phyloP scores from a whole-genome alignment of 73 alveolate species.

The Effrenium voratum region DNA sequence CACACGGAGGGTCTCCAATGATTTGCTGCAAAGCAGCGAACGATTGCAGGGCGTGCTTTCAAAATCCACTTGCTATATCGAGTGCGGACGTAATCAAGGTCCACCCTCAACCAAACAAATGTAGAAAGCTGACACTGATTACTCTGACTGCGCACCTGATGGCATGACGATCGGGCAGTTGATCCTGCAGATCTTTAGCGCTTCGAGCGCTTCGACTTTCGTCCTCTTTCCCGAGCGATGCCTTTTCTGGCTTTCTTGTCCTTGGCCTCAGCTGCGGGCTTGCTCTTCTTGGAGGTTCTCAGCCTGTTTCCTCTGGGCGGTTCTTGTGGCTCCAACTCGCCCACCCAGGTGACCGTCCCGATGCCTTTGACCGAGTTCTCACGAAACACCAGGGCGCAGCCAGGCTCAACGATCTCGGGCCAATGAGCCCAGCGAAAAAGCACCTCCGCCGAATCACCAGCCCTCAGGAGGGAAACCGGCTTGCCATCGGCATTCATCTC shows the following conservation, averaged over 20 bases:
- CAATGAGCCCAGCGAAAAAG: constrained; percentile 70
- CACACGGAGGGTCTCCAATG: too few relatives aligned
- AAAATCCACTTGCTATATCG: not conserved
- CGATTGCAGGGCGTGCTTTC: not conserved
- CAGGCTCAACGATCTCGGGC: constrained; percentile 81
- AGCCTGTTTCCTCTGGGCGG: not conserved
- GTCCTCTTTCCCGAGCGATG: not conserved
- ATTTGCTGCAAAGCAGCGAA: not conserved
- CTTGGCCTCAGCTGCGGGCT: not conserved
- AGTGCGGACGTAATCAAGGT: not conserved
- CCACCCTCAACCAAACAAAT: not conserved
- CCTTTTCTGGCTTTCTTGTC: constrained; percentile 9
- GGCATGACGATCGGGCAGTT: not conserved
- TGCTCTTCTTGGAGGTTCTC: not conserved
- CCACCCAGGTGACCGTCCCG: constrained; percentile 91
- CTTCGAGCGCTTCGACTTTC: constrained; percentile 65
- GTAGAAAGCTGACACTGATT: not conserved
- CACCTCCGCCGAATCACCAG: constrained; percentile 72
- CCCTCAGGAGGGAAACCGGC: constrained; percentile 26
- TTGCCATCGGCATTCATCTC: constrained; percentile 46
- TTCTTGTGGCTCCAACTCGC: constrained; percentile 30
- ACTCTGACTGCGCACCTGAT: not conserved
- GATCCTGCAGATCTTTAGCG: not conserved
- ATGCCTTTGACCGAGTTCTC: constrained; percentile 64
- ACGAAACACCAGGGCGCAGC: constrained; percentile 79